Evolutionary conservation across 1,284 basidiomycete species (phyloP).

Genomic region (Cystobasidiaceae sp.): DNA sequence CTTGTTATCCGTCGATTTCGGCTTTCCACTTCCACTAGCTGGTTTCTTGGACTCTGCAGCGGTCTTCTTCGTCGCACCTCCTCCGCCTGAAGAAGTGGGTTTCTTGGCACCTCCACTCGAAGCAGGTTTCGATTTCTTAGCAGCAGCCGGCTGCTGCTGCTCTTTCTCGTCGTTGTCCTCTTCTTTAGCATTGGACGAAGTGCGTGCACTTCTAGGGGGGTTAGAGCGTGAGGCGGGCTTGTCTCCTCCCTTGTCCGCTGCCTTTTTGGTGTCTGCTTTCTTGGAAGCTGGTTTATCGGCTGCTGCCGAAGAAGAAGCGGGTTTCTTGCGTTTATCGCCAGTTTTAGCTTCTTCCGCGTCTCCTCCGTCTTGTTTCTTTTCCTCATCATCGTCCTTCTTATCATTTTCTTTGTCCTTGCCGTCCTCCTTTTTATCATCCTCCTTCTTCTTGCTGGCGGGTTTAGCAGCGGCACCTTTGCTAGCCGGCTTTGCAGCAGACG

Average conservation of each 20-base stretch:
- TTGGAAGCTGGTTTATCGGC: neutral
- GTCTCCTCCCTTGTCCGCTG: neutral
- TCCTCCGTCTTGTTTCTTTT: neutral
- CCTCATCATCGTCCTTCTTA: neutral
- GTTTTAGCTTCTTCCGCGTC: neutral
- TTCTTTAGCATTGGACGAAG: neutral
- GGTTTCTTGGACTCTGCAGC: neutral
- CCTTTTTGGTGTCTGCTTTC: neutral
- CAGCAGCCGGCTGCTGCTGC: neutral
- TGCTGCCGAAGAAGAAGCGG: neutral
- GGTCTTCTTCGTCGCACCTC: neutral
- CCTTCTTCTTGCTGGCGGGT: neutral
- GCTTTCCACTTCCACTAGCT: neutral
- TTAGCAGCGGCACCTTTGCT: constrained; percentile 1
- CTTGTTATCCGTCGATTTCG: constrained; percentile 1
- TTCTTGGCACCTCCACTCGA: neutral
- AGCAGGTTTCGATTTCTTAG: constrained; percentile 27
- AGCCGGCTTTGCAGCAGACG: neutral
- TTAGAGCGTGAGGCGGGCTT: constrained; percentile 10
- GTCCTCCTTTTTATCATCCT: constrained; percentile 1
- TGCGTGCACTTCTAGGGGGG: constrained; percentile 19
- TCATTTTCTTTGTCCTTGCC: neutral
- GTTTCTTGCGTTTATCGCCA: constrained; percentile 3
- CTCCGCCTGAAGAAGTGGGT: neutral
- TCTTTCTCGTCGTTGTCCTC: constrained; percentile 20